Evolutionary conservation across 495 filamentous ascomycete genomes (phyloP), one percentile per base, ranked within the genome.

Genomic region (Aspergillus conjunctus): DNA sequence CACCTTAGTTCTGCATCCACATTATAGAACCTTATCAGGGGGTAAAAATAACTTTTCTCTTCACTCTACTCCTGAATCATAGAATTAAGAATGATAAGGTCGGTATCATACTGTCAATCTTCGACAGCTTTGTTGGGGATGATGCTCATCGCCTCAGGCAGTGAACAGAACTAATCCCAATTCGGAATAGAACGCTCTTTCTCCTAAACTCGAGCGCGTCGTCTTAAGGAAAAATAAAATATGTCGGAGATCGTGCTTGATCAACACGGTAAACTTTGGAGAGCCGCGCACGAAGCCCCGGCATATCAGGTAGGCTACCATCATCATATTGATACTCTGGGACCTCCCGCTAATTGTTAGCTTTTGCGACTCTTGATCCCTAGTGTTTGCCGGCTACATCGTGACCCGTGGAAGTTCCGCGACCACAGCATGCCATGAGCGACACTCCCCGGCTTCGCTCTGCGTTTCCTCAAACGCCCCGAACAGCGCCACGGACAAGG

Each of bases 401-500:
- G 12, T 61, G 22, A 17, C 22, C 44, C 51, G 65, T 58, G 55
- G 51, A 54, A 51, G 46, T 48, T 66, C 63, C 51, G 66, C 63
- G 61, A 71, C 68, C 70, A 73, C 76, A 81, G 73, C 73, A 84
- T 87, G 84, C 83, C 76, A 91, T 90, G 88, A 87, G 83, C 79
- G 82, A 80, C 68, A 91, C 88, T 79, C 88, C 88, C 69, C 84
- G 83, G 72, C 82, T 90, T 71, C 80, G 85, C 67, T 90, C 87
- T 76, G 86, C 87, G 58, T 90, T 85, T 65, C 87, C 88, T 60
- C 77, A 83, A 53, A 89, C 86, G 56, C 88, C 88, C 22, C 75
- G 78, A 61, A 81, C 80, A 37, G 63, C 66, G 32, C 73, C 73
- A 54, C 66, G 68, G 59, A 67, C 69, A 54, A 64, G 62, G 43